These are phyloP conservation scores for Didymella segeticola DNA, from an alignment of 2,329 filamentous ascomycete species.

Conservation along the genomic window DNA sequence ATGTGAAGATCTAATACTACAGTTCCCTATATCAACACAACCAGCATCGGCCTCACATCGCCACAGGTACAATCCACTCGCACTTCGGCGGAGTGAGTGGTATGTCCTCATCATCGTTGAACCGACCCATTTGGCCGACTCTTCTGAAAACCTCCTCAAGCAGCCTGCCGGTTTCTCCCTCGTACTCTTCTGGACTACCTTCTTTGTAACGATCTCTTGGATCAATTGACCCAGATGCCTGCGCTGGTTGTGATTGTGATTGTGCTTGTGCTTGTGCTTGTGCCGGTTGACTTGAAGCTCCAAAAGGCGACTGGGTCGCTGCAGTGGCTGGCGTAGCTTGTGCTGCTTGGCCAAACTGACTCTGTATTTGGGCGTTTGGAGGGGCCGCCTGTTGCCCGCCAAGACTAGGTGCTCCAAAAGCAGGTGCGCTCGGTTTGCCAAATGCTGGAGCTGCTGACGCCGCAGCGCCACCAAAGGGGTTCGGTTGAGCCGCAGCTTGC, in stretches of 20 bases:
- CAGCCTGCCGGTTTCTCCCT: constrained; percentile 60
- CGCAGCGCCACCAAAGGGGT: constrained; percentile 27
- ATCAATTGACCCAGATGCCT: constrained; percentile 28
- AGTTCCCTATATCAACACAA: not conserved
- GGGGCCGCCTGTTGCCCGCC: constrained; percentile 20
- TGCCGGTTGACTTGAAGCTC: constrained; percentile 15
- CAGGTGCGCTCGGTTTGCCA: constrained; percentile 46
- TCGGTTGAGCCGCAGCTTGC: constrained; percentile 17
- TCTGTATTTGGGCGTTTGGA: constrained; percentile 17
- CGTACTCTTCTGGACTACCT: constrained; percentile 63
- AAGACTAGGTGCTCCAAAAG: constrained; percentile 44
- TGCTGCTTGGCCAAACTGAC: constrained; percentile 31
- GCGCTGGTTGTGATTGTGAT: constrained; percentile 55
- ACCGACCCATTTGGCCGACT: constrained; percentile 70
- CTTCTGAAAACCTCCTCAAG: constrained; percentile 68
- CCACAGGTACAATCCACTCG: constrained; percentile 65
- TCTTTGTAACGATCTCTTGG: constrained; percentile 64
- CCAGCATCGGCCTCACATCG: not conserved
- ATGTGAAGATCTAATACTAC: not conserved
- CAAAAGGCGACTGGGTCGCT: constrained; percentile 26
- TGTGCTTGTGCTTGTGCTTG: constrained; percentile 38
- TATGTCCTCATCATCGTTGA: constrained; percentile 72
- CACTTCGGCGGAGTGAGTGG: constrained; percentile 78
- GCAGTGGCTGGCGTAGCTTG: constrained; percentile 13
- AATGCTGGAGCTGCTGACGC: constrained; percentile 32